phyloP scores from a whole-genome alignment of 2,329 filamentous ascomycete genomes.

The Colletotrichum aenigma region DNA sequence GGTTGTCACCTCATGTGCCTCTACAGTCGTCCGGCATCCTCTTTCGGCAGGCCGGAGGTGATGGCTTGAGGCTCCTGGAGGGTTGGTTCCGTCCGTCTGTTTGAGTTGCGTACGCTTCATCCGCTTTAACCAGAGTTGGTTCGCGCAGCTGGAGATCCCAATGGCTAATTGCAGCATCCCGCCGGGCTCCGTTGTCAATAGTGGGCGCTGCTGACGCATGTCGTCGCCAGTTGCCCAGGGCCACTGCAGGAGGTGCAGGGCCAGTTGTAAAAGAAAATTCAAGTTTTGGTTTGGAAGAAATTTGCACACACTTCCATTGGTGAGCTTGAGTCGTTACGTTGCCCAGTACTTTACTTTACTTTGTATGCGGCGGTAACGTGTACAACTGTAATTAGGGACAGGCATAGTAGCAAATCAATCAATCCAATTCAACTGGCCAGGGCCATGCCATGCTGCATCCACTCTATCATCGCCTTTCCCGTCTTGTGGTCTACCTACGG shows the following conservation, averaged over 20 bases:
- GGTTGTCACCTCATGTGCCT: background rate
- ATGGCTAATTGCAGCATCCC: background rate
- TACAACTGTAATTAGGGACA: background rate
- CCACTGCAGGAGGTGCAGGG: background rate
- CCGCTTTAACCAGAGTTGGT: background rate
- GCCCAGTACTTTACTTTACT: background rate
- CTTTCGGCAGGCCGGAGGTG: background rate
- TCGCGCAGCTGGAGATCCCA: background rate
- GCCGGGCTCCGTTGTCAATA: background rate
- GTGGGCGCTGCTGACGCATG: conserved; percentile 1
- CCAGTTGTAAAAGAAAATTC: background rate
- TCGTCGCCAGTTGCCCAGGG: background rate
- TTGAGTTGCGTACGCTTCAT: background rate
- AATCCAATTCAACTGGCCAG: background rate
- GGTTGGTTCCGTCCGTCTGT: background rate
- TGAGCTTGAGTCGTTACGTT: background rate
- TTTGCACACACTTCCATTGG: background rate
- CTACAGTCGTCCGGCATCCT: background rate
- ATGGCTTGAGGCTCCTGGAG: background rate
- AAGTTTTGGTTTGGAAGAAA: background rate
- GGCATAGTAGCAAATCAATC: background rate
- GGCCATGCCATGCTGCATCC: background rate
- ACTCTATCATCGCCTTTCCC: background rate
- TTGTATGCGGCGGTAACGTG: background rate
- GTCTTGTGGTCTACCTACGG: background rate